Percentiles rank a stretch among this genome's conserved stretches.
These are phyloP conservation scores for Brassica juncea DNA, from an alignment of 345 rosid species.

Conservation along the genomic window DNA sequence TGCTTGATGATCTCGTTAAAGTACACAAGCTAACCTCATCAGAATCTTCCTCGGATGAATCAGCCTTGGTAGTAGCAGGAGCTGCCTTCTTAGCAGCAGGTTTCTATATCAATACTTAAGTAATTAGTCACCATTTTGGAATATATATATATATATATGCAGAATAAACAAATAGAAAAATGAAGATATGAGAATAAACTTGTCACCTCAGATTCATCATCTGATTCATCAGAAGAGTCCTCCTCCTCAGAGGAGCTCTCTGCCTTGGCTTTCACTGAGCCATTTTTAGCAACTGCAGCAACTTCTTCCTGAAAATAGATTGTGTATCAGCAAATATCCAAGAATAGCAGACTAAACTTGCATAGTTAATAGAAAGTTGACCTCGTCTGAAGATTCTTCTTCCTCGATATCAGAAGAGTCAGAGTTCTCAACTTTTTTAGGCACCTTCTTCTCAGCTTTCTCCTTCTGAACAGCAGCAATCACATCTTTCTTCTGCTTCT, in stretches of 20 bases:
- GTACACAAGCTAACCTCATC: slow-evolving; percentile 30
- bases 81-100: slow-evolving; percentile 43
- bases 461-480: slow-evolving; percentile 52
- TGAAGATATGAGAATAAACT: not conserved
- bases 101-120: slow-evolving; percentile 10
- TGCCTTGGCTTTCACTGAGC: slow-evolving; percentile 41
- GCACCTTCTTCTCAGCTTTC: slow-evolving; percentile 52
- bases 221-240: slow-evolving; percentile 46
- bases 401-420: slow-evolving; percentile 69
- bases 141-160: not conserved
- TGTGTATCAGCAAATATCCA: not conserved
- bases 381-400: slow-evolving; percentile 57
- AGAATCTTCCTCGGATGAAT: slow-evolving; percentile 38
- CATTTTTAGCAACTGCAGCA: slow-evolving; percentile 45
- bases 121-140: not conserved
- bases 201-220: slow-evolving; percentile 41
- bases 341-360: not conserved
- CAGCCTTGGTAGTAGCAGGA: slow-evolving; percentile 31
- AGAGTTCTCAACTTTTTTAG: slow-evolving; percentile 51
- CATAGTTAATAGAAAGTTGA: not conserved
- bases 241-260: slow-evolving; percentile 49
- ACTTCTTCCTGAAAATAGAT: slow-evolving; percentile 25
- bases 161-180: not conserved
- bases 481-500: slow-evolving; percentile 68
- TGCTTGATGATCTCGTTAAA: not conserved